These are phyloP conservation scores for Sporothrix luriei DNA, from an alignment of 2,329 filamentous ascomycete genomes.

Conservation along the genomic window DNA sequence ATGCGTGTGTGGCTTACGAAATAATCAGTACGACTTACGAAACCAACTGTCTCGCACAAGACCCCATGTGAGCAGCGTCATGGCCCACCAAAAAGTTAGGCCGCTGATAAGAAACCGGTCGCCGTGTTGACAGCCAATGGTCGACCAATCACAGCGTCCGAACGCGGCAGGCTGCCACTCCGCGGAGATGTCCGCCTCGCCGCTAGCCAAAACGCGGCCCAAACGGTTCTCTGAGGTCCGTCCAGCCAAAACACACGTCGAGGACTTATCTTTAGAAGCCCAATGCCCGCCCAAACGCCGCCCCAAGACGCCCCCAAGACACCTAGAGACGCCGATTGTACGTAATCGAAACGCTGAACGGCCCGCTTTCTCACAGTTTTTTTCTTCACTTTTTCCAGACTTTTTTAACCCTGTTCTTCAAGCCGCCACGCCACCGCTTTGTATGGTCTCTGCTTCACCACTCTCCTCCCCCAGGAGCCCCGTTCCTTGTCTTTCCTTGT, in stretches of 20 bases:
- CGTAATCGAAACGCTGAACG: constrained; percentile 28
- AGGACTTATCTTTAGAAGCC: too few species aligned
- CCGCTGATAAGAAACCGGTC: constrained; percentile 17
- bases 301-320: background rate
- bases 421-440: constrained; percentile 21
- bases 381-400: background rate
- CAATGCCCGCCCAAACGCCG: background rate
- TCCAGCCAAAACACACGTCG: background rate
- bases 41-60: background rate
- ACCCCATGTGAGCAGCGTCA: background rate
- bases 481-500: constrained; percentile 28
- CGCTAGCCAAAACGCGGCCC: constrained; percentile 14
- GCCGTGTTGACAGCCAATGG: constrained; percentile 23
- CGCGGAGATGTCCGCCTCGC: constrained; percentile 15
- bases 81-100: background rate
- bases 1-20: too few species aligned
- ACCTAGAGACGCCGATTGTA: constrained; percentile 24
- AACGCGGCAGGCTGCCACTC: background rate
- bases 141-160: constrained; percentile 1
- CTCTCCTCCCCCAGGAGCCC: background rate
- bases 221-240: background rate
- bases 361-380: constrained; percentile 23
- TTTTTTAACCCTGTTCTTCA: background rate
- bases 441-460: background rate
- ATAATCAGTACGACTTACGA: too few species aligned